Evolutionary conservation across 2,329 filamentous ascomycete genomes (phyloP), one percentile per base, ranked within the genome.

Genomic region (Raffaelea arxii): DNA sequence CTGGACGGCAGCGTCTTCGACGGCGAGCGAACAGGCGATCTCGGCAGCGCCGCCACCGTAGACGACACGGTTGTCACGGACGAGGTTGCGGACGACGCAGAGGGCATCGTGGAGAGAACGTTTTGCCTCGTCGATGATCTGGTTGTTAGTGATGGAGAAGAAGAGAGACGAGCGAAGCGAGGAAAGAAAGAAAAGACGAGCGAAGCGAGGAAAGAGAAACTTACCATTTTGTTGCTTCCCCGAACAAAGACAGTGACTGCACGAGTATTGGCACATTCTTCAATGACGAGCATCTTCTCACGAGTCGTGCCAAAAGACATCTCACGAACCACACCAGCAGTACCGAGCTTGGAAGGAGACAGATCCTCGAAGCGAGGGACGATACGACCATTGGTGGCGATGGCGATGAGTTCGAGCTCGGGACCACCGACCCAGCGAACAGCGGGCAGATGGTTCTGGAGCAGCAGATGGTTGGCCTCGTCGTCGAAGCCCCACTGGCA

Each of bases 401-500:
- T 98, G 53, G 92, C 92, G 62, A 98, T 97, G 55, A 98, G 72
- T 68, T 98, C 92, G 57, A 98, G 97, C 68, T 98, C 94, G 2
- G 92, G 92, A 10, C 92, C 92, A 56, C 92, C 92, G 37, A 98
- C 92, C 92, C 92, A 98, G 67, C 92, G 78, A 49, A 98, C 92
- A 32, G 92, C 94, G 10, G 92, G 94, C 9, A 98, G 79, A 60
- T 92, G 76, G 74, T 97, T 97, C 70, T 96, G 94, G 51, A 98
- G 81, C 30, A 98, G 78, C 50, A 98, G 71, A 67, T 98, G 92
- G 72, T 98, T 98, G 53, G 92, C 92, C 71, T 98, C 92, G 61
- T 98, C 92, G 63, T 98, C 92, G 62, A 98, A 98, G 55, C 92
- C 92, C 92, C 94, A 98, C 65, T 98, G 94, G 70, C 92, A 98